A percentile compares a stretch with the other conserved stretches of the same genome.
Conservation (phyloP, 176 grass and related monocot species). For the Poa annua region DNA sequence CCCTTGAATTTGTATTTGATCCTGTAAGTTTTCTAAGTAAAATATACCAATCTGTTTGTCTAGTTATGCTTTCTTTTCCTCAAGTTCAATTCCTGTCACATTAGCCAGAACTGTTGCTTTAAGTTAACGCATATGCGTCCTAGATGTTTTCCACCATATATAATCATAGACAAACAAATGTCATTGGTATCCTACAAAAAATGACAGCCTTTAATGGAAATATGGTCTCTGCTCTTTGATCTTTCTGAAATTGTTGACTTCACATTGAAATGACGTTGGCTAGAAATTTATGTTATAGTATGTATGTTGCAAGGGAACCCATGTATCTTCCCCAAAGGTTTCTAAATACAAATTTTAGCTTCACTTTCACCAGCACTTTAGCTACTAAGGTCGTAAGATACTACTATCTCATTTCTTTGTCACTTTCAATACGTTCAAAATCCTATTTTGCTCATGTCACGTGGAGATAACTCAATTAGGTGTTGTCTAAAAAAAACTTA, state of each 20-base stretch:
- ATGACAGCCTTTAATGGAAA: constrained; percentile 6
- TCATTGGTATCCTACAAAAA: constrained; percentile 2
- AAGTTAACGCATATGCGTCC: constrained; percentile 7
- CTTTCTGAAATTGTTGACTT: constrained; percentile 24
- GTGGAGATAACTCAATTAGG: constrained; percentile 34
- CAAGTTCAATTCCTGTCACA: constrained; percentile 9
- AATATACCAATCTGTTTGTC: constrained; percentile 32
- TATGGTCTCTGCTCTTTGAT: not conserved
- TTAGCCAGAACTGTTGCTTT: constrained; percentile 11
- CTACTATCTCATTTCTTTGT: constrained; percentile 7
- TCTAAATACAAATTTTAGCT: not conserved
- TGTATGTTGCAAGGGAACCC: constrained; percentile 12
- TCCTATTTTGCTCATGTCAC: constrained; percentile 35
- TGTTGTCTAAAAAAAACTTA: constrained; percentile 21
- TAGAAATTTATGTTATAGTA: not conserved
- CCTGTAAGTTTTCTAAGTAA: constrained; percentile 73
- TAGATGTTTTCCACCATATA: constrained; percentile 25
- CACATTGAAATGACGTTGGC: not conserved
- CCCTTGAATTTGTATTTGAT: constrained; percentile 90
- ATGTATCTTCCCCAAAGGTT: constrained; percentile 4
- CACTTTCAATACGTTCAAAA: constrained; percentile 14
- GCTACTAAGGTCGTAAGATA: not conserved
- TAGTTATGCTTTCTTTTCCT: constrained; percentile 7
- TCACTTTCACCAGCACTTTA: not conserved
- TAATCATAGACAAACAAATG: constrained; percentile 18